Evolutionary conservation across 495 filamentous ascomycete genomes (phyloP), one percentile per base, ranked within the genome.

Genomic region (Geoglossum glabrum): DNA sequence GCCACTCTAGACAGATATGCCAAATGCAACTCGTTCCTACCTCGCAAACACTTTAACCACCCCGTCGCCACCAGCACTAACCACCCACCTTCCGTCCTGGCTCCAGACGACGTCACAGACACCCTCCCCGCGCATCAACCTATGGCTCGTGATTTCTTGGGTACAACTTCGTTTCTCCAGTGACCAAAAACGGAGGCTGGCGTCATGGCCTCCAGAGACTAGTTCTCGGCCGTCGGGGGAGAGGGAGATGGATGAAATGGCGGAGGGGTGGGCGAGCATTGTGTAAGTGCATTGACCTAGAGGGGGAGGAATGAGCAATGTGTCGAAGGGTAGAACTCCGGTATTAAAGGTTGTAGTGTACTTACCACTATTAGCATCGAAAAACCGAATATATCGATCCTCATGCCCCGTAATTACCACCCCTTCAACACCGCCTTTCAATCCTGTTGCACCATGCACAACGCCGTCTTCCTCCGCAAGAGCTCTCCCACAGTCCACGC

Each of bases 271-370:
- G 1, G 92, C 92, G 57, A 96, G 81, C 92, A 98, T 97, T 62
- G 82, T 90, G 69, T 97, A 98, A 17, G 93, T 95, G 73, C 89
- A 95, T 92, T 97, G 93, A 61, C 92, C 92, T 98, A 63, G 11
- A 55, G 19, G 21, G n/a, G 27, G 13, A 59, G 13, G 13, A 30
- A 25, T 49, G n/a, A 55, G 45, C 10, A 23, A 13, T 11, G 21
- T 54, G 51, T 58, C n/a, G 15, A 49, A 60, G 1, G 26, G 57
- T 19, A 34, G 11, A 34, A 34, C 11, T 11, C 11, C 31, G 11
- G 23, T 25, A 38, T 13, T 33, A 51, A 15, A 23, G 43, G 31
- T n/a, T 31, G 5, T 3, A 57, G 38, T 23, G 31, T 28, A 82
- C 87, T 68, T 80, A 97, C 92, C 92, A 70, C 86, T 95, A 65